Base-by-base conservation (phyloP, 768 basidiomycete genomes). In the Clitopilus passeckerianus region DNA sequence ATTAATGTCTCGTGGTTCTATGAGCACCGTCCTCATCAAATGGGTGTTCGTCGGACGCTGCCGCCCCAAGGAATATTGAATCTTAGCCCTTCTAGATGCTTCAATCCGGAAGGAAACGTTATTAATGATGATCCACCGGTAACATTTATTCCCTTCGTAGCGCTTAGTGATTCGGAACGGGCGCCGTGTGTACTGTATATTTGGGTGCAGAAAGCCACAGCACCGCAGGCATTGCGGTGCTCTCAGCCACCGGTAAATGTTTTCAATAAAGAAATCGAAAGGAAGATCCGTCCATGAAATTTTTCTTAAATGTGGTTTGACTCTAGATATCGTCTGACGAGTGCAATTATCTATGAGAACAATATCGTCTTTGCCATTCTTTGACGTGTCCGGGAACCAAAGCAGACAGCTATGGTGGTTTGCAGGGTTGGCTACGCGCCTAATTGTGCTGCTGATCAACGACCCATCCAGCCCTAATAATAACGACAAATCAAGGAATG, bases 401-500 rank as follows among this genome's bases (percentile, higher is more conserved):
- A 10, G 10, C 10, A 23, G 12, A 7, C 6, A 50, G 22, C 30
- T 23, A 16, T 54, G 7, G 20, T 20, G 27, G 27, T 30, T 3
- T 50, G 46, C 46, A 50, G 46, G 22, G 22, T 50, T 50, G 46
- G 18, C 20, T n/a, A 41, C 58, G 9, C 22, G 34, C 37, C 18
- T 27, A 24, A 35, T 41, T 44, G 52, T 20, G 23, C 34, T 43
- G 54, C 33, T 24, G 54, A 65, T 76, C 66, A 79, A 56, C 84
- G 80, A 55, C 83, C 84, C 84, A 86, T 84, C 84, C 84, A 86
- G 37, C 84, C 84, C 84, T 85, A 59, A 43, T 46, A 61, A 65
- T 60, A 61, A 55, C 66, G 57, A 63, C 56, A 66, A 43, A 62
- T 66, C 58, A 65, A 24, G 57, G 63, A 63, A 57, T 56, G 59